Evolutionary conservation across 768 basidiomycete genomes (phyloP), one percentile per base, ranked within the genome.

Genomic region (Guyanaporus albipodus): DNA sequence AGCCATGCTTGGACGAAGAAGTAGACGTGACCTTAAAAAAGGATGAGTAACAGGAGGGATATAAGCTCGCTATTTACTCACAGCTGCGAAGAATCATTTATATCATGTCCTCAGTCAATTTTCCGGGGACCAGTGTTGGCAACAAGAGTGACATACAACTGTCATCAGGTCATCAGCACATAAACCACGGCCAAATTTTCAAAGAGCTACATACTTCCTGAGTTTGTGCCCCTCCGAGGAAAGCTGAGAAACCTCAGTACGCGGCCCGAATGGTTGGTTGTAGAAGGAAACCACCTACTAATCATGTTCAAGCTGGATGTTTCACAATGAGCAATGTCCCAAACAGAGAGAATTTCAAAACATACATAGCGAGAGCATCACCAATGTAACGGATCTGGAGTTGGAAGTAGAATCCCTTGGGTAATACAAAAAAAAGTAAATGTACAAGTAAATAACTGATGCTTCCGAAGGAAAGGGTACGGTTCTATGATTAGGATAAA

Each of bases 361-460:
- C 59, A 50, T 19, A 60, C 59, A 56, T 56, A n/a, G 43, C 43
- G 22, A 62, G 21, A 2, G 29, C 42, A 35, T 61, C 44, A 21
- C 59, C 59, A 1, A 52, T 44, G 18, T 59, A 60, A 6, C 56
- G 60, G 18, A 60, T 56, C 59, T 62, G 24, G 11, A 12, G 15
- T 1, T 21, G n/a, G 19, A 8, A 2, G 17, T 26, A 6, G 11
- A 38, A 19, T 32, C 8, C 14, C 11, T 27, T 19, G 4, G 22
- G 19, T 2, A 32, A 17, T 2, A 18, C 17, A 10, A 17, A n/a
- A 34, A 39, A 6, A 12, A 8, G 6, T 22, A 5, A n/a, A 60
- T 54, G 21, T 45, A 62, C 59, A 11, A 62, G 32, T 7, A 59
- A 15, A 38, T 60, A 60, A 17, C 17, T 43, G 11, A 62, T 40